phyloP scores from a whole-genome alignment of 208 protist species.

The Crithidia sp. region DNA sequence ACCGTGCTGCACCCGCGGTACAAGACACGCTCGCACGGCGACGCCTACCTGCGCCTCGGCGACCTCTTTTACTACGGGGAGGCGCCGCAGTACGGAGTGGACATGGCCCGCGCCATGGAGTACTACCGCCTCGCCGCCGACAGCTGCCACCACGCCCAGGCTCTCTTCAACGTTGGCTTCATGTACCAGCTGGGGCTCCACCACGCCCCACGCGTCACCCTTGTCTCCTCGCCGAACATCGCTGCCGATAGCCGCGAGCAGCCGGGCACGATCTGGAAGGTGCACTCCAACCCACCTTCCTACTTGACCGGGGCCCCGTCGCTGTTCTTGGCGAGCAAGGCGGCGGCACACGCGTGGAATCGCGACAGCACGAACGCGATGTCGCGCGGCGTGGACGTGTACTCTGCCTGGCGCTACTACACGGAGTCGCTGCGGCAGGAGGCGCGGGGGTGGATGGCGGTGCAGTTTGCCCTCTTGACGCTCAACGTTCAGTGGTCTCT shows the following conservation, averaged over 20 bases:
- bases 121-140: conserved; percentile 67
- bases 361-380: conserved; percentile 15
- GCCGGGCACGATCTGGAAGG: conserved; percentile 20
- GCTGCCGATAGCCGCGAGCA: not conserved
- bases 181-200: conserved; percentile 73
- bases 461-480: conserved; percentile 12
- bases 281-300: conserved; percentile 24
- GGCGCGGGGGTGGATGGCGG: conserved; percentile 24
- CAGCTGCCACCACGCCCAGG: conserved; percentile 34
- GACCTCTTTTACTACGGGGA: conserved; percentile 80
- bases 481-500: conserved; percentile 45
- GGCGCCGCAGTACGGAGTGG: conserved; percentile 46
- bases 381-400: conserved; percentile 33
- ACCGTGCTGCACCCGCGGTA: conserved; percentile 24
- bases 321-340: conserved; percentile 16
- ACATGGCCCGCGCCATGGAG: conserved; percentile 51
- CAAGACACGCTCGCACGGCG: conserved; percentile 17
- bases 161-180: conserved; percentile 67
- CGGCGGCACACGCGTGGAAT: conserved; percentile 25
- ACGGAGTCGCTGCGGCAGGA: conserved; percentile 28
- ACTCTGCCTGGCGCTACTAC: conserved; percentile 40
- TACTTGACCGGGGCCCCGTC: conserved; percentile 19
- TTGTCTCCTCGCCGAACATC: conserved; percentile 1
- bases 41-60: conserved; percentile 64
- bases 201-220: conserved; percentile 23